Base-by-base conservation (phyloP, 148 eudicot genomes). In the Gaultheria prostrata region DNA sequence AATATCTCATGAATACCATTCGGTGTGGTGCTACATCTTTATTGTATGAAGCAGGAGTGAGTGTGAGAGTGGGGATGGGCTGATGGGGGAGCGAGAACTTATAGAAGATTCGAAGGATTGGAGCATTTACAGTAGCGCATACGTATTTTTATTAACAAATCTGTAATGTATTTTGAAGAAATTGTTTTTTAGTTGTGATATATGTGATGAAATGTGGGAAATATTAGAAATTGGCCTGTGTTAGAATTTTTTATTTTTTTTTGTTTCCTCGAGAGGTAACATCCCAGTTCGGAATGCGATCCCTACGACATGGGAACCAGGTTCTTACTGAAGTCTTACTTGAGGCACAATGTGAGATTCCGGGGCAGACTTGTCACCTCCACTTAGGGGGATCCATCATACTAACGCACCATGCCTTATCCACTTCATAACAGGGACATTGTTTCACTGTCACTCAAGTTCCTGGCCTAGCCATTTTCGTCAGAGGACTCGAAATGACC, bases 211-310 rank as follows among this genome's bases (percentile, higher is more conserved):
- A n/a, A 21, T 59, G 28, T 21, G 28, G 65, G 21, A 21, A 21
- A 21, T 59, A 59, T 59, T 59, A 61, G 69, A 61, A 26, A 67
- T 67, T 67, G 35, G 72, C 72, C 72, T 12, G 72, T 26, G 72
- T 67, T 28, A 67, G 35, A 67, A 28, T 11, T 11, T 28, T 26
- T 12, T 28, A 28, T 11, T 11, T 28, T 26, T 12, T 28, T 65
- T 67, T 67, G 32, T 67, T 59, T 67, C 3, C 72, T 13, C 35
- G 69, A 61, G 69, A n/a, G 24, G 30, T 61, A 61, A 61, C 69
- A 63, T 63, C 32, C 30, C 1, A 59, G 32, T 63, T 63, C 10
- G 67, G 70, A 63, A 63, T 63, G 72, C 8, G 2, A 67, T 13
- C 72, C 35, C 2, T 30, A 67, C 17, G 13, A 15, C 15, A 24